Evolutionary conservation across 345 rosid genomes (phyloP).

Genomic region (Pugionium cornutum): DNA sequence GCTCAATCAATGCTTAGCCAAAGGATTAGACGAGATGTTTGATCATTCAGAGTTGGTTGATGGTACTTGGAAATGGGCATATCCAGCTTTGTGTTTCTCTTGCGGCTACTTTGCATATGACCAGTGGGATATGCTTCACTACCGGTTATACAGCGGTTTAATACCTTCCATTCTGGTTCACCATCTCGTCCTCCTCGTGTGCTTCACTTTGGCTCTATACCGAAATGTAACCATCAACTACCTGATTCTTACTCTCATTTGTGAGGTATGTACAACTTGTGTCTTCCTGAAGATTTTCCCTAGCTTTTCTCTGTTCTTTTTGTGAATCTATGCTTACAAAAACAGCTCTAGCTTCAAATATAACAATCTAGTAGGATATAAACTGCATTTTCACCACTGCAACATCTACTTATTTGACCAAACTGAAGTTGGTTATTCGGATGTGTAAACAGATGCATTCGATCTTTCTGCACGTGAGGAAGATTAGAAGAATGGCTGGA

Average conservation of each 20-base stretch:
- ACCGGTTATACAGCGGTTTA: slow-evolving; percentile 69
- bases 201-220: slow-evolving; percentile 87
- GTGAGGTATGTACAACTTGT: slow-evolving; percentile 60
- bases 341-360: not conserved
- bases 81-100: slow-evolving; percentile 77
- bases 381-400: not conserved
- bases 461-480: slow-evolving; percentile 79
- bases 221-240: slow-evolving; percentile 84
- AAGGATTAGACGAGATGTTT: slow-evolving; percentile 55
- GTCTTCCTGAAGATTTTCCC: not conserved
- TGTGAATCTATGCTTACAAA: not conserved
- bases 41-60: slow-evolving; percentile 69
- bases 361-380: not conserved
- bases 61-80: slow-evolving; percentile 78
- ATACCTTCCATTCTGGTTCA: slow-evolving; percentile 78
- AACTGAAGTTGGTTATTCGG: not conserved
- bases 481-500: slow-evolving; percentile 86
- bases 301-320: not conserved
- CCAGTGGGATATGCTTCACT: slow-evolving; percentile 87
- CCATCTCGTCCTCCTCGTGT: slow-evolving; percentile 79
- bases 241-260: slow-evolving; percentile 77
- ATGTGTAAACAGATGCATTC: slow-evolving; percentile 70
- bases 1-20: slow-evolving; percentile 50
- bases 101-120: slow-evolving; percentile 96
- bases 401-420: not conserved